Base-by-base conservation (phyloP, 352 stramenopile genomes). In the Pythium rhizo-oryzae region DNA sequence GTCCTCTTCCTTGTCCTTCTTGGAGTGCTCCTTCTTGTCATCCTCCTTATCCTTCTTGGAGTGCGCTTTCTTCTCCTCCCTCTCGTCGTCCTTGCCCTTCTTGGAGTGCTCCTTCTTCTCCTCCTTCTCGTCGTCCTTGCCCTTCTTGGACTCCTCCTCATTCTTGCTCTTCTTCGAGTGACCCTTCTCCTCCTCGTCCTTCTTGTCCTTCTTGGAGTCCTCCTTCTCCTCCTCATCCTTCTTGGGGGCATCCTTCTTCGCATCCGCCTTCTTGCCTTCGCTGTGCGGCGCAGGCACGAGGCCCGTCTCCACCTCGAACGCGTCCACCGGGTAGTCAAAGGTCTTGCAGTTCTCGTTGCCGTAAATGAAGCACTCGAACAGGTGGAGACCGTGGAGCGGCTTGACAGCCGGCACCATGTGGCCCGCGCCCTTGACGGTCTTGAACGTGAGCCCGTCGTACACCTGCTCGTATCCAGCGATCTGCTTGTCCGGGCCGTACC, bases 351-450 rank as follows among this genome's bases (percentile, higher is more conserved):
- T 68, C 21, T 88, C 70, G 50, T 87, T 67, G 53, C 79, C 81
- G 23, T 78, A 79, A 24, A 96, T 71, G 80, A 92, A 93, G 67
- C 81, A 87, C 55, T 93, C 80, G 33, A 93, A 87, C 41, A 93
- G 72, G 64, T 86, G 62, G 19, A 91, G 76, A n/a, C 78, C 79
- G 24, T 88, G 81, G 11, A 87, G 67, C 55, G 85, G 85, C 59
- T 82, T 79, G 35, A 90, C 82, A 18, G 76, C 79, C 0, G 84
- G 81, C 23, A 91, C 92, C 83, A 97, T 94, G 74, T 98, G 92
- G 6, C 94, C 94, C 2, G 89, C 88, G 28, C 91, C 92, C 52
- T 96, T 93, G 70, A 98, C 91, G 1, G 92, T 98, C 59, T 97
- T 81, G 76, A 95, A 98, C 0, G 76, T 85, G 4, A 97, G 65